Percentiles rank a stretch among this genome's conserved stretches.
These are phyloP conservation scores for Fusarium siculi DNA, from an alignment of 2,329 filamentous ascomycete species.

Conservation along the genomic window DNA sequence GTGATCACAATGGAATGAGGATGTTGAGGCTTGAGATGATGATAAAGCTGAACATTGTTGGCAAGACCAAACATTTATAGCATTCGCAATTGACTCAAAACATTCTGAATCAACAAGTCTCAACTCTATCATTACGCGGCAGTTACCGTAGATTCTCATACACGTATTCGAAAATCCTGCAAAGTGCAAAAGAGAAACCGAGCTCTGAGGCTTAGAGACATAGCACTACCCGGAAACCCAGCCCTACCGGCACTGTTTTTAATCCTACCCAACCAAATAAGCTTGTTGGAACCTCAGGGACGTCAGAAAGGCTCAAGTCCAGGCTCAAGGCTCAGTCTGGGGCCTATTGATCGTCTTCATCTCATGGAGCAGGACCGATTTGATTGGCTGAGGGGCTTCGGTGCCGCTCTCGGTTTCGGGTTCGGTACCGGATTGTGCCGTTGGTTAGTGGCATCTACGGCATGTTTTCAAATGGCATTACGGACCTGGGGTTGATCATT, in stretches of 20 bases:
- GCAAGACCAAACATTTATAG: neutral
- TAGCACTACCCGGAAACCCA: neutral
- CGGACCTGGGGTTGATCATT: neutral
- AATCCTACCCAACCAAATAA: neutral
- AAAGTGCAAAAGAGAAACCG: neutral
- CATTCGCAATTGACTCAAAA: neutral
- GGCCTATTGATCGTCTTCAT: neutral
- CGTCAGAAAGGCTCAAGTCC: neutral
- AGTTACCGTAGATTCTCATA: neutral
- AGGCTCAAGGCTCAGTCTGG: neutral
- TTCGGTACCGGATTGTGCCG: neutral
- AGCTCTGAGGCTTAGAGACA: slow-evolving; percentile 6
- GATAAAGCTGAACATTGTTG: neutral
- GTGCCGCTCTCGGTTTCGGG: slow-evolving; percentile 6
- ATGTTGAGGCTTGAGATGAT: neutral
- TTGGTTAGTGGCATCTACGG: neutral
- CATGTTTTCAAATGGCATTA: neutral
- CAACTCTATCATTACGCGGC: neutral
- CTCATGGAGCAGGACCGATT: rapidly evolving
- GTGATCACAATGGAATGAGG: neutral
- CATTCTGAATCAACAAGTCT: neutral
- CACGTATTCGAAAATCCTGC: neutral
- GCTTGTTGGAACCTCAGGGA: neutral
- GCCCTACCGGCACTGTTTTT: neutral
- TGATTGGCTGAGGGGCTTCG: neutral